These are phyloP conservation scores for Dovyalis caffra DNA, from an alignment of 345 rosid species.

Conservation along the genomic window DNA sequence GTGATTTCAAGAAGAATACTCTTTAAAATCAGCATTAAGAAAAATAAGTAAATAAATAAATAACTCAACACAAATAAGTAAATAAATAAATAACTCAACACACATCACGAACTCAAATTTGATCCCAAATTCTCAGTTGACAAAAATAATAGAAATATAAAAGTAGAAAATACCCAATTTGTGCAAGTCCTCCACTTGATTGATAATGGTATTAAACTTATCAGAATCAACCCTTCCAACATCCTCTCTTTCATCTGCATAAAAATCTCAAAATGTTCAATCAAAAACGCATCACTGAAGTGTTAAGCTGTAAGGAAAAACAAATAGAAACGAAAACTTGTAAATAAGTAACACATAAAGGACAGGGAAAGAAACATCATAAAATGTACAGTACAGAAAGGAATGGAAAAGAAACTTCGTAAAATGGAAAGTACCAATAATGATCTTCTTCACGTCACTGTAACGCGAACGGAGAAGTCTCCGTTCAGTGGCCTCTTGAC, in stretches of 20 bases:
- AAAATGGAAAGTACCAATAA: no score
- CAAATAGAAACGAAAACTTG: background rate
- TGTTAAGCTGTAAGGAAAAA: background rate
- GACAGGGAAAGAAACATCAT: background rate
- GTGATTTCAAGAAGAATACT: no score
- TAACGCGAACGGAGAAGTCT: slow-evolving; percentile 33
- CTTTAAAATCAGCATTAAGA: no score
- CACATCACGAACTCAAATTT: background rate
- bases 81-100: no score
- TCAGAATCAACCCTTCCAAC: slow-evolving; percentile 30
- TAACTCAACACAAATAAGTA: no score
- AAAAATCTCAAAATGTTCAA: background rate
- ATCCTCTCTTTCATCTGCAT: slow-evolving; percentile 40
- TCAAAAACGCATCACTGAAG: background rate
- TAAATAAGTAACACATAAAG: background rate
- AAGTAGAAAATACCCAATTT: slow-evolving; percentile 28
- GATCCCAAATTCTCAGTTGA: background rate
- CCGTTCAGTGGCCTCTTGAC: slow-evolving; percentile 4
- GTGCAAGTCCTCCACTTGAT: slow-evolving; percentile 39
- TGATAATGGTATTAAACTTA: slow-evolving; percentile 28
- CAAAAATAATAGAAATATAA: background rate
- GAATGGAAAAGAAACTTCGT: no score
- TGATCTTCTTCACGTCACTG: slow-evolving; percentile 33
- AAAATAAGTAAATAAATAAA: no score
- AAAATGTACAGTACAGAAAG: no score